Evolutionary conservation across 2,329 filamentous ascomycete genomes (phyloP).

Genomic region (Calonectria honghensis): DNA sequence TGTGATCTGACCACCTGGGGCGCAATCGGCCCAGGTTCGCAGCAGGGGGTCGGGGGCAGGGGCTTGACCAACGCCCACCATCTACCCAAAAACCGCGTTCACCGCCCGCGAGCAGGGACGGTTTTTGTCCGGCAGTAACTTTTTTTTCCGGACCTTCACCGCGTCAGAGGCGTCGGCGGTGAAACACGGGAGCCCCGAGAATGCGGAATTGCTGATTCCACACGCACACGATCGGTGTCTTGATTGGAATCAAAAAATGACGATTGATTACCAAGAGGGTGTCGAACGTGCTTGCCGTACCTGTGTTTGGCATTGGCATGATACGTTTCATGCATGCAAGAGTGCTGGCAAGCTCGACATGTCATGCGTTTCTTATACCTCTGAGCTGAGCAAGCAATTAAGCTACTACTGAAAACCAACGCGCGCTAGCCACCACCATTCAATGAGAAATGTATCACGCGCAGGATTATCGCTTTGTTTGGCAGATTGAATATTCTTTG

Average conservation of each 20-base stretch:
- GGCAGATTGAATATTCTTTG: constrained; percentile 19
- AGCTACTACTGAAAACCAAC: neutral
- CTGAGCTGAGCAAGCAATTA: neutral
- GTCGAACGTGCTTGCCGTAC: neutral
- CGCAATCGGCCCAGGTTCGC: constrained; percentile 11
- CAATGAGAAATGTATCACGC: neutral
- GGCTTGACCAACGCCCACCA: neutral
- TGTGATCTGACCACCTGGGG: constrained; percentile 44
- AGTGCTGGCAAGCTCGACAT: neutral
- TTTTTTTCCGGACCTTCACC: constrained; percentile 20
- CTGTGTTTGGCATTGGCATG: neutral
- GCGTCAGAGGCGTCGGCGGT: constrained; percentile 36
- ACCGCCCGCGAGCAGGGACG: constrained; percentile 33
- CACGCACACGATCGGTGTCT: neutral
- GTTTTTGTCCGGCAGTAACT: constrained; percentile 45
- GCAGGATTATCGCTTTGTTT: neutral
- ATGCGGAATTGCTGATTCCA: neutral
- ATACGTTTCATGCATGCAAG: constrained; percentile 1
- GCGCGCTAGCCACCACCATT: neutral
- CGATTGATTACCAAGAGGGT: neutral
- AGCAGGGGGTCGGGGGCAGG: constrained; percentile 25
- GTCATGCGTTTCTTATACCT: neutral
- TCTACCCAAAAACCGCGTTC: constrained; percentile 20
- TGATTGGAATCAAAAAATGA: neutral
- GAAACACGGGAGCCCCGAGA: constrained; percentile 15